Percentiles rank a stretch among this genome's conserved stretches.
Conservation (phyloP, 1,284 basidiomycete species). For the Stygiomarasmius scandens region DNA sequence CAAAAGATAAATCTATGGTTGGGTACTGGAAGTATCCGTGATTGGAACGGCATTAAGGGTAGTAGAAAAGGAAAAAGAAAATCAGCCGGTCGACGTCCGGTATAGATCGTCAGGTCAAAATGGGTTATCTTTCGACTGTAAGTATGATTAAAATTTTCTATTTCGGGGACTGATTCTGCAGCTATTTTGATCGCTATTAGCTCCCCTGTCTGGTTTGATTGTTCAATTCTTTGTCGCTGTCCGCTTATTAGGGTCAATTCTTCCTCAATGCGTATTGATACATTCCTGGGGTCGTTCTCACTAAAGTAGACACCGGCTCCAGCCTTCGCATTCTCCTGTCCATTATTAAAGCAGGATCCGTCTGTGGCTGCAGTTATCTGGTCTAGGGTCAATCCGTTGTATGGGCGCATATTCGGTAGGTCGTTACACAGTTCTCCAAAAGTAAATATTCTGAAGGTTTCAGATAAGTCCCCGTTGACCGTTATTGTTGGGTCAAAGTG, state of each 20-base stretch:
- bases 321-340: constrained; percentile 17
- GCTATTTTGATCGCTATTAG: constrained; percentile 20
- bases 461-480: constrained; percentile 4
- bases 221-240: not conserved
- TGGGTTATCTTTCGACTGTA: too few relatives aligned
- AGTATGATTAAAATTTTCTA: constrained; percentile 3
- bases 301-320: constrained; percentile 26
- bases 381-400: not conserved
- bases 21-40: too few relatives aligned
- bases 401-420: not conserved
- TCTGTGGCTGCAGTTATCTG: constrained; percentile 23
- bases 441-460: constrained; percentile 21
- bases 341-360: constrained; percentile 27
- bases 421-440: constrained; percentile 3
- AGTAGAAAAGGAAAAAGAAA: too few relatives aligned
- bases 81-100: too few relatives aligned
- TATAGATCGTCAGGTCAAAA: too few relatives aligned
- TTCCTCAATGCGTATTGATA: constrained; percentile 21
- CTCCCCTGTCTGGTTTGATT: constrained; percentile 31
- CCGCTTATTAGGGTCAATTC: not conserved
- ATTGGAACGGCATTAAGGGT: too few relatives aligned
- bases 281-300: constrained; percentile 17
- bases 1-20: too few relatives aligned
- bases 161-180: not conserved
- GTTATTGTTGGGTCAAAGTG: constrained; percentile 16